phyloP scores from a whole-genome alignment of 169 alveolate species.

The Plasmodium gonderi region DNA sequence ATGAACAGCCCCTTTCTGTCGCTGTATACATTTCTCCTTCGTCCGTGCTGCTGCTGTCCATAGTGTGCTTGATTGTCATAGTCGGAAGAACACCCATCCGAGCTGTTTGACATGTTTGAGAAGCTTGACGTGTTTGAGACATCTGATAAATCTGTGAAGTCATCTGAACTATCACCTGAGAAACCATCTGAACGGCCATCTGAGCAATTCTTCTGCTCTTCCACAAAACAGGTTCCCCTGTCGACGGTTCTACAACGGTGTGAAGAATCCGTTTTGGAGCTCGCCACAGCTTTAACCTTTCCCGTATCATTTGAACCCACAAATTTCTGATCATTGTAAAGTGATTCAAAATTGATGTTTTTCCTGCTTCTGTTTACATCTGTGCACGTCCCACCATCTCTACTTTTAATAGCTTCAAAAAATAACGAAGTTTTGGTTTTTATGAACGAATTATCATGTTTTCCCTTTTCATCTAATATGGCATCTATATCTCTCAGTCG shows the following conservation, averaged over 20 bases:
- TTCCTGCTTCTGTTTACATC: slow-evolving; percentile 63
- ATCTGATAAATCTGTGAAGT: neutral
- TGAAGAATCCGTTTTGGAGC: neutral
- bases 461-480: slow-evolving; percentile 23
- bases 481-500: slow-evolving; percentile 37
- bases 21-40: slow-evolving; percentile 36
- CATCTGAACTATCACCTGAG: neutral
- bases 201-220: too few species aligned
- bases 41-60: neutral
- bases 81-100: neutral
- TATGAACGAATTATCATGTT: slow-evolving; percentile 34
- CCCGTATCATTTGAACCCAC: neutral
- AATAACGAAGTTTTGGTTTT: slow-evolving; percentile 30
- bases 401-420: slow-evolving; percentile 6
- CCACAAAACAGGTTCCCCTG: too few species aligned
- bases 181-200: neutral
- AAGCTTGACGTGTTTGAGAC: too few species aligned
- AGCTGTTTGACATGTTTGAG: neutral
- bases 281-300: neutral
- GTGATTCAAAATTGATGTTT: neutral
- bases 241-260: neutral
- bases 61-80: neutral
- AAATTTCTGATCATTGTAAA: slow-evolving; percentile 8
- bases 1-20: slow-evolving; percentile 39
- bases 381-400: slow-evolving; percentile 66